phyloP scores from a whole-genome alignment of 257 asterid species.

The Galeopsis tetrahit region DNA sequence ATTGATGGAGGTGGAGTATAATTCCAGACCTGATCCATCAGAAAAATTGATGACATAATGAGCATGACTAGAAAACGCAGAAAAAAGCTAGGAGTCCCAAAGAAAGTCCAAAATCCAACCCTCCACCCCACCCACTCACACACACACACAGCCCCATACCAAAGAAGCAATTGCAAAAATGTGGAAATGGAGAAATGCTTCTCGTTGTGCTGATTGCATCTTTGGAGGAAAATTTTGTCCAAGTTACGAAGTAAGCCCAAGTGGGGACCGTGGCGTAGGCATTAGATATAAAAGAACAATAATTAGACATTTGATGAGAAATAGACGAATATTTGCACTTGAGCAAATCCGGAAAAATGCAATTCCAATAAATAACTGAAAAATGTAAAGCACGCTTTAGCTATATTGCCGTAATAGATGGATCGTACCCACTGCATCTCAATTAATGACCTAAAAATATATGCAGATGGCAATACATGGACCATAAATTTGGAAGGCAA shows the following conservation, averaged over 20 bases:
- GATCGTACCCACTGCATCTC: constrained; percentile 12
- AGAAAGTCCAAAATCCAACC: background rate
- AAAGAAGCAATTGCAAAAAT: background rate
- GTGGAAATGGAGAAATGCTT: constrained; percentile 13
- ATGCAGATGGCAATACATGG: background rate
- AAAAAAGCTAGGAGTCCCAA: background rate
- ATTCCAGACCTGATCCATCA: constrained; percentile 75
- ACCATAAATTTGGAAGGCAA: constrained; percentile 23
- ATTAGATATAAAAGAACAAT: background rate
- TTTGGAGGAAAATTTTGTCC: background rate
- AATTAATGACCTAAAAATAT: constrained; percentile 18
- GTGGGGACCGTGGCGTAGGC: background rate
- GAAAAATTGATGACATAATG: constrained; percentile 31
- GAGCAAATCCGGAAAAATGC: background rate
- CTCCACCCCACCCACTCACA: background rate
- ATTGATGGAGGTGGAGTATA: constrained; percentile 73
- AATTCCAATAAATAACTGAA: background rate
- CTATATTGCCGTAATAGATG: constrained; percentile 17
- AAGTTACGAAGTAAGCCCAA: constrained; percentile 10
- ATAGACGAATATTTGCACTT: background rate
- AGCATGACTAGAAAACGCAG: constrained; percentile 19
- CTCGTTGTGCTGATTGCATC: background rate
- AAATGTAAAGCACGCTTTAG: constrained; percentile 21
- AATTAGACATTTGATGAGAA: background rate
- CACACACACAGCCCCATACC: background rate